Base-by-base conservation (phyloP, 2,329 filamentous ascomycete species). In the Aspergillus hiratsukae region DNA sequence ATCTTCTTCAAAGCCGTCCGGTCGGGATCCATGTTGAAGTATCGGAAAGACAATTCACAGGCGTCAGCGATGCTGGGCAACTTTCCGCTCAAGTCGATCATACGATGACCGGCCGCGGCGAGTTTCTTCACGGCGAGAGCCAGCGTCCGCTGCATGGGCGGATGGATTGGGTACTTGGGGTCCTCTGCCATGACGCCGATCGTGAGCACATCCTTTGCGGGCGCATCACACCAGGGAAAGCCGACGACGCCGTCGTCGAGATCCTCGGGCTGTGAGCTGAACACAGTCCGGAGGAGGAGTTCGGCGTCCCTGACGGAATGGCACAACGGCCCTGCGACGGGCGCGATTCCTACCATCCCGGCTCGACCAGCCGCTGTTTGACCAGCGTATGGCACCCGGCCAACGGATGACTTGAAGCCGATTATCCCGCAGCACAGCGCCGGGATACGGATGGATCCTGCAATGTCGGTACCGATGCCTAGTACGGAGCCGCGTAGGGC, bases 391-490 rank as follows among this genome's bases (percentile, higher is more conserved):
- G 80, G 80, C 1, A 83, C 67, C 2, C 83, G 70, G 25, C 72
- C 69, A 4, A 65, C 67, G 6, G 71, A 74, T 1, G 79, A 78
- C 48, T 79, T 80, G 56, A 81, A 72, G 0, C 78, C 78, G 57
- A 77, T 79, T 0, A 78, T 55, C 0, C 80, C 79, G 56, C 78
- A 77, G 56, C 78, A 81, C 64, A 80, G 75, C 5, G 79, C 76
- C 0, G 76, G 75, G 23, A 78, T 72, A 7, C 75, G 67, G 40
- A 77, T 74, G n/a, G 73, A 75, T 2, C 76, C 76, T 6, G 69
- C 75, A 48, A 87, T 77, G 66, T 87, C 85, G 0, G 84, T 87
- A 0, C 83, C 83, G 3, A 86, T 74, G 1, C 85, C 86, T 0
- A 87, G 60, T 3, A 83, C 72, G 37, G 76, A 81, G 0, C 84